These are phyloP conservation scores for Pueraria montana DNA, from an alignment of 306 rosid genomes.

Conservation along the genomic window DNA sequence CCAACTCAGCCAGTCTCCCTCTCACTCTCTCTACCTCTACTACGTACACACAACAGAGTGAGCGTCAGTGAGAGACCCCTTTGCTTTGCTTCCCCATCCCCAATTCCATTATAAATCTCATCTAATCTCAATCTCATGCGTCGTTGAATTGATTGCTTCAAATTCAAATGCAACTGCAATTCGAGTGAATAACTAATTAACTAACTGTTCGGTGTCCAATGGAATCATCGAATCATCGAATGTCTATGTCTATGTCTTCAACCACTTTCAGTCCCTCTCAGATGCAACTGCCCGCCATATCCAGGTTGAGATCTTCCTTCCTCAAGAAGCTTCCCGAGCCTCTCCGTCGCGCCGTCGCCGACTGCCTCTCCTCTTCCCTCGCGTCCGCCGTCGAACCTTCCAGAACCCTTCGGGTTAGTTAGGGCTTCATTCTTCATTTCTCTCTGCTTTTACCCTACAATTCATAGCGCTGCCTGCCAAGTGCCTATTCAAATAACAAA, in stretches of 20 bases:
- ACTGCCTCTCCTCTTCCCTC: conserved; percentile 72
- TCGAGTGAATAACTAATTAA: background rate
- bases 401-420: conserved; percentile 82
- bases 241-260: conserved; percentile 51
- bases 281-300: conserved; percentile 23
- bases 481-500: too few relatives aligned
- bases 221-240: background rate
- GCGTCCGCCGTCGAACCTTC: conserved; percentile 68
- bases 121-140: too few relatives aligned
- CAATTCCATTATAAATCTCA: background rate
- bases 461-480: too few relatives aligned
- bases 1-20: background rate
- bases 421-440: background rate
- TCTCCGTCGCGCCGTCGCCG: conserved; percentile 79
- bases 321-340: conserved; percentile 88
- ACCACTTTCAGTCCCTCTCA: too few relatives aligned
- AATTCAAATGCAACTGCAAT: background rate
- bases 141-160: background rate
- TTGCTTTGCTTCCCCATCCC: background rate
- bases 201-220: background rate
- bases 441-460: too few relatives aligned
- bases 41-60: background rate
- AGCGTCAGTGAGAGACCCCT: background rate
- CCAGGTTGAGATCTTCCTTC: conserved; percentile 84
- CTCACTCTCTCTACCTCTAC: background rate